These are phyloP conservation scores for Russula vinacea DNA, from an alignment of 768 basidiomycete species.

Conservation along the genomic window DNA sequence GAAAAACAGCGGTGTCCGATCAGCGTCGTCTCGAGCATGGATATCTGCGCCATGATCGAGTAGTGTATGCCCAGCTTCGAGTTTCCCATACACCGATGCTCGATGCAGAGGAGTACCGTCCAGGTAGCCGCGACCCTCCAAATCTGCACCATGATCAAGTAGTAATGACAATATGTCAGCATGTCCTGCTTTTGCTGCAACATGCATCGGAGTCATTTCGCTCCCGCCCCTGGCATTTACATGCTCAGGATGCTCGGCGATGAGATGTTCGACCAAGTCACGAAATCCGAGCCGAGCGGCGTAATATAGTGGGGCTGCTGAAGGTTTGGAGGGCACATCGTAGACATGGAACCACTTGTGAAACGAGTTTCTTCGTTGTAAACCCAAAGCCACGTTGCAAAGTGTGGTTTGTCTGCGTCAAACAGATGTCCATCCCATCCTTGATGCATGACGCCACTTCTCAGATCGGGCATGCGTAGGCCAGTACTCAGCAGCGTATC, in stretches of 20 bases:
- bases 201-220: not conserved
- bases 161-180: not conserved
- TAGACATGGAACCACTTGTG: not conserved
- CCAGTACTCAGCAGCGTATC: constrained; percentile 1
- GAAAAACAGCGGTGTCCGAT: not conserved
- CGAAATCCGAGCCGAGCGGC: not conserved
- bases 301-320: not conserved
- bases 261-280: not conserved
- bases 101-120: not conserved
- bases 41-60: not conserved
- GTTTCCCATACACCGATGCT: not conserved
- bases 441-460: not conserved
- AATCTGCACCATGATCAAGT: not conserved
- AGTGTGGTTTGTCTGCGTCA: not conserved
- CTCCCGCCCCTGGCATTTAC: not conserved
- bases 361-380: not conserved
- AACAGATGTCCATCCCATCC: not conserved
- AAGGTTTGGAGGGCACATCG: not conserved
- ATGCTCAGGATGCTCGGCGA: not conserved
- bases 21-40: not conserved
- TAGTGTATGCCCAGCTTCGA: not conserved
- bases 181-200: not conserved
- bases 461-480: not conserved
- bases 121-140: not conserved
- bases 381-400: not conserved